Evolutionary conservation across 345 rosid genomes (phyloP), one percentile per base, ranked within the genome.

Genomic region (Populus deltoides): DNA sequence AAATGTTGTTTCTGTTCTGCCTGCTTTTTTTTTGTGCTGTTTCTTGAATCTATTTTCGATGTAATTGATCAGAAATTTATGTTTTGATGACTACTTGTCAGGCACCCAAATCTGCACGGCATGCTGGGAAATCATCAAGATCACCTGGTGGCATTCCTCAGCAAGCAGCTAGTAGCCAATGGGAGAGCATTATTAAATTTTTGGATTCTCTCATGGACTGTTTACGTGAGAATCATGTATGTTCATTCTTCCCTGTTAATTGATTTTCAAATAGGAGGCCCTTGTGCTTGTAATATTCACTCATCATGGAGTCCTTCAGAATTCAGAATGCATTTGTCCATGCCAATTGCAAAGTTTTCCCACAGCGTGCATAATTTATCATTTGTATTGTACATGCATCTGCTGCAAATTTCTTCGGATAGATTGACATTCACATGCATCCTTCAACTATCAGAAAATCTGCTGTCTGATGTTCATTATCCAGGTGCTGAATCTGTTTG

Each of bases 131-230:
- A 80, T 76, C 91, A 57, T 89, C 97, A 79, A 90, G 91, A 89
- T 92, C 97, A 71, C 92, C 98, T 38, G 87, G 92, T 70, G 85
- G 87, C 73, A 49, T 84, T 75, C 83, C 87, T 41, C 97, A 86
- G 82, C 98, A 88, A 72, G 77, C 88, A 79, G 81, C 86, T 24
- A 83, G 71, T 83, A 92, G 87, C 84, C 97, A 91, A 59, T 96
- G 99, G 99, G 98, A 93, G 71, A 87, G 86, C 84, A 96, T 96
- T 85, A 90, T 91, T 79, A 88, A 87, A 72, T 96, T 96, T 90
- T 85, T 96, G 97, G 92, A 96, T 86, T 90, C 93, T 79, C 94
- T 96, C 65, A 84, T 93, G 93, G 85, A 76, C 49, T 88, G 89
- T 80, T 86, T 96, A 75, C 91, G 86, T 45, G 89, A 89, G 71